Base-by-base conservation (phyloP, 1,139 yeast species). In the Yamadazyma epiphylla region DNA sequence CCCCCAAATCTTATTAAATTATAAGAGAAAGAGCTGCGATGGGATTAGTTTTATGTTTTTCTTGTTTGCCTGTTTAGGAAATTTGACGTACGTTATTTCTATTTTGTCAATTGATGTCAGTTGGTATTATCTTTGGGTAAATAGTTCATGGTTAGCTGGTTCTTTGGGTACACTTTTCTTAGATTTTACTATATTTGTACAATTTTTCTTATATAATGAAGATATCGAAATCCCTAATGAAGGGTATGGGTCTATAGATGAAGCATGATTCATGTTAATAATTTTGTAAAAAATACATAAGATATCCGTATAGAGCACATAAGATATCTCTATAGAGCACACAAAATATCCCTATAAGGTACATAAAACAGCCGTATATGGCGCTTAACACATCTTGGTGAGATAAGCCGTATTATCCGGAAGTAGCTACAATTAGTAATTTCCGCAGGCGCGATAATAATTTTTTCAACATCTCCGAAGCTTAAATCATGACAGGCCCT, bases 21-120 rank as follows among this genome's bases (percentile, higher is more conserved):
- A 69, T 51, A 69, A 80, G 53, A 72, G 96, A 46, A 87, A 87
- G 59, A 83, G 94, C 2, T 85, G 95, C 50, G 96, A 88, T 38
- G 97, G 97, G 17, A 83, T 89, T 31, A 83, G 95, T 16, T 87
- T 89, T 53, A 69, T 89, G 70, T 89, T 89, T 58, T 89, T 89
- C 59, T 62, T 88, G 24, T 88, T 89, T 67, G 96, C 97, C 21
- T 87, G 96, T 54, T 62, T 89, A 37, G 97, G 97, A 27, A 89
- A 89, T 54, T 65, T 85, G 51, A 86, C 96, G 0, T 89, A 87
- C 47, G 95, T 89, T 24, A 72, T 86, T 16, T 83, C 94, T 11
- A 89, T 89, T 35, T 61, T 89, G 30, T 73, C 83, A 25, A 85
- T 88, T 27, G 87, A 86, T 43, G 64, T 80, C 32, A 78, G 87